phyloP scores from a whole-genome alignment of 2,329 filamentous ascomycete genomes.

The Epicoccum nigrum region DNA sequence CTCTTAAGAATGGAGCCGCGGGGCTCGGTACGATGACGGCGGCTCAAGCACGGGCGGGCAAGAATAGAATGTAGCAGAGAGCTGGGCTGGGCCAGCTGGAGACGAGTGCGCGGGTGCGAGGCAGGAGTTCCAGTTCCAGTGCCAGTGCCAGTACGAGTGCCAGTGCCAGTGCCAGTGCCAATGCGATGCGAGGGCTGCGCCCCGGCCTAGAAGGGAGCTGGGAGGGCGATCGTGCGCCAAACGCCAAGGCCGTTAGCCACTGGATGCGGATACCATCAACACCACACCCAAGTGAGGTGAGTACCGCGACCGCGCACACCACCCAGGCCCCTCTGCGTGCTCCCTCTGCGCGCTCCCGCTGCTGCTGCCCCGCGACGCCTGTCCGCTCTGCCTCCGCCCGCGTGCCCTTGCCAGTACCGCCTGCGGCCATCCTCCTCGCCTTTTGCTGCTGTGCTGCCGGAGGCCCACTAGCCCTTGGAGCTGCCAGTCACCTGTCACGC shows the following conservation, averaged over 20 bases:
- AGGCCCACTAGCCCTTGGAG: conserved; percentile 14
- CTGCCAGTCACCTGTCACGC: conserved; percentile 21
- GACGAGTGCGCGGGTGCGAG: not conserved
- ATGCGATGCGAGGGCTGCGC: no score
- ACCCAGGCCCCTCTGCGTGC: conserved; percentile 5
- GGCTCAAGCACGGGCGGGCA: not conserved
- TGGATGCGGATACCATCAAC: conserved; percentile 13
- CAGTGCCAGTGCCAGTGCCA: no score
- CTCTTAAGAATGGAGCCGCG: conserved; percentile 6
- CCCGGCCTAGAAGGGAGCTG: not conserved
- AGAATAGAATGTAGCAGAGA: not conserved
- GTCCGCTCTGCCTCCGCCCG: not conserved
- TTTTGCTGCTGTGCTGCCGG: conserved; percentile 7
- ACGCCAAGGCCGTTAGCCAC: conserved; percentile 1
- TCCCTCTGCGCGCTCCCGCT: conserved; percentile 2
- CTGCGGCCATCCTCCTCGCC: conserved; percentile 5
- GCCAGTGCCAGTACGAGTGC: no score
- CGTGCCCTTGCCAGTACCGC: not conserved
- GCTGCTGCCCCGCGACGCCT: conserved; percentile 9
- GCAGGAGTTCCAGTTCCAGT: no score
- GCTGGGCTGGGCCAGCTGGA: not conserved
- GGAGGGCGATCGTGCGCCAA: not conserved
- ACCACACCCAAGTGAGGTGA: conserved; percentile 5
- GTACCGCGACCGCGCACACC: conserved; percentile 17
- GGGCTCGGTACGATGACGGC: not conserved